A percentile compares a stretch with the other conserved stretches of the same genome.
Conservation (phyloP, 129 eudicot genomes). For the Escallonia rubra region DNA sequence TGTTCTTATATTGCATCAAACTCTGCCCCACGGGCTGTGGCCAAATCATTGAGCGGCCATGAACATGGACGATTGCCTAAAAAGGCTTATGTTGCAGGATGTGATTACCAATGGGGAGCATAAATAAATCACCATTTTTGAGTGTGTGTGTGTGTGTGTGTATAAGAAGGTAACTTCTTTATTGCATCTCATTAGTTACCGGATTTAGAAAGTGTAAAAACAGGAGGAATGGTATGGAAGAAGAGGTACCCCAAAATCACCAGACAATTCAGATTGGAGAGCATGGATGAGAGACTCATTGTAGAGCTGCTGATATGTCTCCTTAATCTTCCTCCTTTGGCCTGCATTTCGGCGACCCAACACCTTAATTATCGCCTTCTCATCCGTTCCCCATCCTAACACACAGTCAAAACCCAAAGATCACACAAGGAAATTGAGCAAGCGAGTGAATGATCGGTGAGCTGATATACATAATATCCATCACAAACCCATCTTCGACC, state of each 20-base stretch:
- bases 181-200: not conserved
- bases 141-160: too few relatives aligned
- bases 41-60: too few relatives aligned
- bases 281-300: conserved; percentile 52
- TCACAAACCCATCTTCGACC: not conserved
- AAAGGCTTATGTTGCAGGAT: too few relatives aligned
- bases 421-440: not conserved
- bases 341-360: conserved; percentile 61
- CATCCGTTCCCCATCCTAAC: conserved; percentile 65
- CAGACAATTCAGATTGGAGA: conserved; percentile 56
- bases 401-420: conserved; percentile 9
- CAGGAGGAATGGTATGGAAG: not conserved
- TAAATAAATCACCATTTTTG: too few relatives aligned
- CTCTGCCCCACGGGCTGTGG: too few relatives aligned
- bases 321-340: conserved; percentile 51
- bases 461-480: not conserved
- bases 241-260: conserved; percentile 48
- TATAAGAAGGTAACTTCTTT: too few relatives aligned
- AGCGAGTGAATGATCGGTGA: not conserved
- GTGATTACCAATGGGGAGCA: too few relatives aligned
- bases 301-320: conserved; percentile 55
- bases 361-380: conserved; percentile 45
- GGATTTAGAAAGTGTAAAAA: not conserved
- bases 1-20: too few relatives aligned
- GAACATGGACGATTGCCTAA: too few relatives aligned